Evolutionary conservation across 108 stramenopile species (phyloP).

Genomic region (Hondaea fermentalgiana): DNA sequence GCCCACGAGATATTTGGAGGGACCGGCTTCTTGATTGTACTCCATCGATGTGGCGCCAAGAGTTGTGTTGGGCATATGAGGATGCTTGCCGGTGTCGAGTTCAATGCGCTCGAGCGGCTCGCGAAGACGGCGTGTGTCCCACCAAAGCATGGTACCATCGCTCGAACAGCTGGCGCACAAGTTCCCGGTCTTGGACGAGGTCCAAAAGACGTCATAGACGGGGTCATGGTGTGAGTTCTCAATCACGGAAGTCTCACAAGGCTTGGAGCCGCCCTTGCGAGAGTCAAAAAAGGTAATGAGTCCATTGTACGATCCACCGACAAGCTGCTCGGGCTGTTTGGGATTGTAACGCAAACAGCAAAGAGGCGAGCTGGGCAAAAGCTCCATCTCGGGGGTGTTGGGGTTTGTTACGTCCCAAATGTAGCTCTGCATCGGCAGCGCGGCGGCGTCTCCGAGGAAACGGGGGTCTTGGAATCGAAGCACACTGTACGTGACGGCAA

Average conservation of each 20-base stretch:
- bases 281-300: slow-evolving; percentile 68
- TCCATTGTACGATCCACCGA: slow-evolving; percentile 78
- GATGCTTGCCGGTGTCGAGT: slow-evolving; percentile 16
- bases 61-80: neutral
- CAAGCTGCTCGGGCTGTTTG: slow-evolving; percentile 60
- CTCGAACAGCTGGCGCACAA: slow-evolving; percentile 69
- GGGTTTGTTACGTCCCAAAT: slow-evolving; percentile 80
- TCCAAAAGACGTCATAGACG: slow-evolving; percentile 76
- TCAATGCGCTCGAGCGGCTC: slow-evolving; percentile 61
- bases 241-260: slow-evolving; percentile 58
- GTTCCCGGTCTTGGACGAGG: slow-evolving; percentile 74
- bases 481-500: slow-evolving; percentile 72
- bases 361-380: slow-evolving; percentile 65
- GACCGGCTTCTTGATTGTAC: slow-evolving; percentile 73
- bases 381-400: slow-evolving; percentile 67
- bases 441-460: slow-evolving; percentile 33
- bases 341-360: slow-evolving; percentile 73
- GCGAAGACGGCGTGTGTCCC: slow-evolving; percentile 71
- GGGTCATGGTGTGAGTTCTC: slow-evolving; percentile 81
- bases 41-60: slow-evolving; percentile 72
- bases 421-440: slow-evolving; percentile 52
- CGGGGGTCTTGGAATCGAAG: slow-evolving; percentile 70
- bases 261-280: slow-evolving; percentile 46
- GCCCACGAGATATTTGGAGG: slow-evolving; percentile 74
- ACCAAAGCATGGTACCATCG: slow-evolving; percentile 76